Evolutionary conservation across 78 protist species (phyloP).

Genomic region (Dictyostelium discoideum): dicty_2.7 NC_007089.4:2462001-2462500

Average conservation of each 20-base stretch:
- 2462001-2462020: too few relatives aligned
- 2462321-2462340: constrained; percentile 26
- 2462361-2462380: too few relatives aligned
- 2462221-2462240: constrained; percentile 53
- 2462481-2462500: constrained; percentile 23
- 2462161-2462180: constrained; percentile 10
- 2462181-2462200: constrained; percentile 33
- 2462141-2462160: neutral
- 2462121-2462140: constrained; percentile 37
- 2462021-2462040: too few relatives aligned
- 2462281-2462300: neutral
- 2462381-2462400: neutral
- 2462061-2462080: constrained; percentile 32
- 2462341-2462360: constrained; percentile 23
- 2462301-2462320: constrained; percentile 35
- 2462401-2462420: neutral
- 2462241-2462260: constrained; percentile 22
- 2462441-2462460: neutral
- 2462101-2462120: constrained; percentile 47
- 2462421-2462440: neutral
- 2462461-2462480: constrained; percentile 1
- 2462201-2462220: neutral
- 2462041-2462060: neutral
- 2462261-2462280: constrained; percentile 15
- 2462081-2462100: neutral